A percentile compares a stretch with the other conserved stretches of the same genome.
Evolutionary conservation across 441 rosid genomes (phyloP).

Genomic region (Syzygium syzygioides): DNA sequence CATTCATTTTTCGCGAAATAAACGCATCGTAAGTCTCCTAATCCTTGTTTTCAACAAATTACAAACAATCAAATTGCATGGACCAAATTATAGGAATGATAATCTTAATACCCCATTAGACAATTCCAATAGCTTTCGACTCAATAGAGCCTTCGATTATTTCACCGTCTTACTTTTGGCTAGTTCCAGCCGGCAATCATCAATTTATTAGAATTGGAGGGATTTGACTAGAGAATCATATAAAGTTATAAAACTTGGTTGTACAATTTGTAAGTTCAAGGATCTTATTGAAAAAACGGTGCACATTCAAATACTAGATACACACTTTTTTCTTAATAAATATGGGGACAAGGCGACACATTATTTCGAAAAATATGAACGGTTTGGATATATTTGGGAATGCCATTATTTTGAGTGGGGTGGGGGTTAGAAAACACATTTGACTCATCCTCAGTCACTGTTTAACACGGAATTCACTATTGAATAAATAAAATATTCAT

Average conservation of each 20-base stretch:
- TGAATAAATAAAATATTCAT: neutral
- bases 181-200: rapidly evolving
- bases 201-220: neutral
- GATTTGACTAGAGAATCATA: neutral
- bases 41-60: neutral
- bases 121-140: neutral
- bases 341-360: neutral
- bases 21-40: neutral
- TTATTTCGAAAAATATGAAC: neutral
- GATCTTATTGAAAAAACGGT: neutral
- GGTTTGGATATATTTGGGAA: neutral
- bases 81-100: neutral
- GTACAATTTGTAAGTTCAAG: neutral
- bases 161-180: neutral
- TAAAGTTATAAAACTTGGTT: neutral
- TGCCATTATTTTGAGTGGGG: neutral
- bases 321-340: neutral
- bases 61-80: neutral
- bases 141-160: neutral
- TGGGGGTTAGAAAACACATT: neutral
- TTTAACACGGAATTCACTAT: neutral
- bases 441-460: neutral
- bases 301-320: neutral
- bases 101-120: neutral
- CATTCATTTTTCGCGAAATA: neutral